Evolutionary conservation across 2,329 filamentous ascomycete species (phyloP), one percentile per base, ranked within the genome.

Genomic region (Nemania sp.): DNA sequence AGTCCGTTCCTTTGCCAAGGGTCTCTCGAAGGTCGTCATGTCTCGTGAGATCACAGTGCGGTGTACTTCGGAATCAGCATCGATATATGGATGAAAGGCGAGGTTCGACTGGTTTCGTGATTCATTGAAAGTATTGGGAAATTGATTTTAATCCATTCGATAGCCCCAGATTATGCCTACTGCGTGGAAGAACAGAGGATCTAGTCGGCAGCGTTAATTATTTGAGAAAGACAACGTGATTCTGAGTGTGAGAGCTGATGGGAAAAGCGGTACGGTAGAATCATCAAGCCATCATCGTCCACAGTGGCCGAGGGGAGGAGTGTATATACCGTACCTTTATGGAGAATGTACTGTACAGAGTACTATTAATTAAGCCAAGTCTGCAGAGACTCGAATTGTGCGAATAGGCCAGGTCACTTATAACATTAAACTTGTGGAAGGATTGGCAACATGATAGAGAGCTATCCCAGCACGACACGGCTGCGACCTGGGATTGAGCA

Each of bases 21-120:
- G 54, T 49, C 57, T 57, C 48, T 63, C 62, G 59, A 61, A 47
- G 57, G 61, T 63, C 58, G 60, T 67, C 68, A 70, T 70, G 66
- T 59, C 65, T 65, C 47, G 61, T 60, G 48, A 60, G 37, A 62
- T 50, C 50, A 60, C 55, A 53, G 50, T 43, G 56, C 58, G 63
- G 57, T 51, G 52, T 49, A 49, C 36, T 53, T 40, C 53, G 54
- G 61, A 56, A 55, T 49, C 57, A 59, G 63, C 64, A 68, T 66
- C 66, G 66, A 63, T 64, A 65, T 65, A 61, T 28, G 61, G 54
- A 52, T 63, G 59, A 61, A 51, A 65, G 37, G 59, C 55, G 56
- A 61, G 45, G 59, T 67, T 59, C 65, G 60, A 54, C 56, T 56
- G 57, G 57, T 56, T 53, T 65, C 60, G 62, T 39, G 57, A 66